Evolutionary conservation across 2,329 filamentous ascomycete genomes (phyloP), one percentile per base, ranked within the genome.

Genomic region (Ophiocordyceps camponoti-rufipedis): DNA sequence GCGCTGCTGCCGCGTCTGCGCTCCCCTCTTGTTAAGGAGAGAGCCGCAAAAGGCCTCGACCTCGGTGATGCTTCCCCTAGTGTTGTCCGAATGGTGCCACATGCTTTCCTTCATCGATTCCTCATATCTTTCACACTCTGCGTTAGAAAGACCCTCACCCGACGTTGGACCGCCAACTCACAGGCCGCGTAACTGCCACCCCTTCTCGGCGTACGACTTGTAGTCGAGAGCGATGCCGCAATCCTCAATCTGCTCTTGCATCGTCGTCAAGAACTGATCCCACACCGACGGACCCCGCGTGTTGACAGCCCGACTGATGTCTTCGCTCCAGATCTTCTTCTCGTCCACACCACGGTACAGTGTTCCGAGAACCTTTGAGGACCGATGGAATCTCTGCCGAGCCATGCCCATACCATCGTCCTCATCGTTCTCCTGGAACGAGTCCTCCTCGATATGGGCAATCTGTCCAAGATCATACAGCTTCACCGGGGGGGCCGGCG

Each of bases 291-390:
- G 47, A 0, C 60, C 59, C 2, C 43, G 48, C 11, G 44, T 53
- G 8, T 51, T 53, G 4, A 58, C 50, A 1, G 44, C 51, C 13
- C 56, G 54, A 41, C 58, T 63, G 38, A 72, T 67, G 14, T 78
- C 60, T 5, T 71, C 57, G 9, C 60, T 52, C 65, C 79, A 80
- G 41, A 88, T 82, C 45, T 71, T 69, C 42, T 69, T 67, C 58
- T 91, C 85, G 52, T 93, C 76, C 11, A 93, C 78, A 0, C 69
- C 72, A 2, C 83, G 75, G 55, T 83, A 91, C 0, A 93, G 65
- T 5, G 69, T 60, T 0, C 85, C 85, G 0, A 91, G 69, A 0
- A 82, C 66, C 51, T 84, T 85, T 0, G 75, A 52, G 2, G 80
- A 86, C 31, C 59, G 61, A 56, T 91, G 88, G 55, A 78, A 89